Evolutionary conservation across 257 asterid species (phyloP).

Genomic region (Verbascum thapsus): DNA sequence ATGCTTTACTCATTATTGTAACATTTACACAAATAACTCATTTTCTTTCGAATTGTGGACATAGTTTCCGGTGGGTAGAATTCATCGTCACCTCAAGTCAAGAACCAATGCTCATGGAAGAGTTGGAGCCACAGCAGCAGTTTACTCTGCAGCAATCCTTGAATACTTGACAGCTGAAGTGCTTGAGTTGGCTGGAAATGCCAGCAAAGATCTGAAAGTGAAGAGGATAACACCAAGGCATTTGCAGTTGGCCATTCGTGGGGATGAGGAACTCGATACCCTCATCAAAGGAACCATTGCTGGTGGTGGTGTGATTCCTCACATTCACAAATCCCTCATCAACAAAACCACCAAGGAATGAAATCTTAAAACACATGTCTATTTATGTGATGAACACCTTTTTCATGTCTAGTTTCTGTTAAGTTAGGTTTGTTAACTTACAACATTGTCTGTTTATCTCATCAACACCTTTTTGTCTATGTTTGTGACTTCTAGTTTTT

Average conservation of each 20-base stretch:
- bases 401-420: too few relatives aligned
- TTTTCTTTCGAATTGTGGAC: slow-evolving; percentile 19
- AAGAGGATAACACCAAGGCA: slow-evolving; percentile 96
- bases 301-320: slow-evolving; percentile 98
- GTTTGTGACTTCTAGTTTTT: slow-evolving; percentile 23
- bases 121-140: slow-evolving; percentile 97
- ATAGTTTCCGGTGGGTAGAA: slow-evolving; percentile 93
- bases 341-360: slow-evolving; percentile 95
- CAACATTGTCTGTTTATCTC: too few relatives aligned
- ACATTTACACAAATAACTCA: background rate
- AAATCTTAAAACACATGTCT: slow-evolving; percentile 27
- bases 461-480: too few relatives aligned
- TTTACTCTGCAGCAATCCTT: slow-evolving; percentile 88
- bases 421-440: too few relatives aligned
- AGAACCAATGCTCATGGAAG: slow-evolving; percentile 88
- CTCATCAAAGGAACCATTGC: slow-evolving; percentile 96
- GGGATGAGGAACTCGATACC: slow-evolving; percentile 96
- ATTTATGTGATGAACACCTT: too few relatives aligned
- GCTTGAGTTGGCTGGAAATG: slow-evolving; percentile 94
- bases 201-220: slow-evolving; percentile 93
- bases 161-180: slow-evolving; percentile 93
- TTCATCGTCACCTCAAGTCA: slow-evolving; percentile 88
- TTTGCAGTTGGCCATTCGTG: slow-evolving; percentile 91
- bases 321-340: slow-evolving; percentile 97
- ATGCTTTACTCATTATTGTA: background rate